These are phyloP conservation scores for Gryganskiella cystojenkinii DNA, from an alignment of 192 early-diverging fungal species.

Conservation along the genomic window DNA sequence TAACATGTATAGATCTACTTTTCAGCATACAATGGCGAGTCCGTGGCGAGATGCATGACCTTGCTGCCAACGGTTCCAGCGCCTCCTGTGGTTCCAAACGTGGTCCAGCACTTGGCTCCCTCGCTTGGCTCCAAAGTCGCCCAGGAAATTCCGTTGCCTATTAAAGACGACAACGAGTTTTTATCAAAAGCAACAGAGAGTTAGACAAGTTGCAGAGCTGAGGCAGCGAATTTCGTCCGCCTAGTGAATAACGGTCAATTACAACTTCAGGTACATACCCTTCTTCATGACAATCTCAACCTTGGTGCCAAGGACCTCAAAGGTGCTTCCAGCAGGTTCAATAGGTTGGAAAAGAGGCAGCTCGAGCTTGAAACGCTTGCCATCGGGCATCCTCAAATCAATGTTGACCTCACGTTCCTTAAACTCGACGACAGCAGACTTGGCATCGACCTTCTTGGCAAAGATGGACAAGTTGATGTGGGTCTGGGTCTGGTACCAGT, in stretches of 20 bases:
- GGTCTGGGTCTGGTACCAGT: conserved; percentile 95
- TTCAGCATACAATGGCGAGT: conserved; percentile 56
- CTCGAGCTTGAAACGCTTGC: conserved; percentile 74
- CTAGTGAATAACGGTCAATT: background rate
- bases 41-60: conserved; percentile 62
- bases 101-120: conserved; percentile 79
- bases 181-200: background rate
- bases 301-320: conserved; percentile 80
- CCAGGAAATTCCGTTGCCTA: conserved; percentile 85
- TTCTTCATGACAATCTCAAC: conserved; percentile 84
- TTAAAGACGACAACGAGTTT: background rate
- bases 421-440: conserved; percentile 78
- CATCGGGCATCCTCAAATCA: conserved; percentile 83
- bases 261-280: conserved; percentile 32
- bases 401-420: conserved; percentile 69
- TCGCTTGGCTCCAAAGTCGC: conserved; percentile 76
- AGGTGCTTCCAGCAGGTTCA: conserved; percentile 70
- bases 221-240: background rate
- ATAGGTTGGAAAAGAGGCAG: conserved; percentile 82
- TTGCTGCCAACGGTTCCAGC: conserved; percentile 72
- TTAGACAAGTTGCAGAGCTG: background rate
- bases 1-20: too few species aligned
- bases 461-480: conserved; percentile 91
- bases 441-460: conserved; percentile 89
- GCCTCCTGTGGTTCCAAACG: conserved; percentile 84